phyloP scores from a whole-genome alignment of 768 basidiomycete genomes.

The Boletus speciosus region DNA sequence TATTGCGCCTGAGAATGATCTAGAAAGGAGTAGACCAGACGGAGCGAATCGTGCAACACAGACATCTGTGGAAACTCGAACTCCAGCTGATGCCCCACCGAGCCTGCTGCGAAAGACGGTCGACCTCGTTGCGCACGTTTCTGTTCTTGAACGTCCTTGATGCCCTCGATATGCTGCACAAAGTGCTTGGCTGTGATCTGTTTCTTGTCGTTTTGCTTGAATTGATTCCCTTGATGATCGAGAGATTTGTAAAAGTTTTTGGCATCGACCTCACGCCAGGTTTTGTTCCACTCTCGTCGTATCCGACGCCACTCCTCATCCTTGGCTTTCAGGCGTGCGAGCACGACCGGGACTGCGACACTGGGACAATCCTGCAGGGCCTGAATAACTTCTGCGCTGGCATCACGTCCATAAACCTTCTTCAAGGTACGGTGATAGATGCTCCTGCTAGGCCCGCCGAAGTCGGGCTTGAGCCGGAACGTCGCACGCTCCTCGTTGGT shows the following conservation, averaged over 20 bases:
- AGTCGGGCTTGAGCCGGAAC: slow-evolving; percentile 81
- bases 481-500: slow-evolving; percentile 74
- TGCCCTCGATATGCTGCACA: slow-evolving; percentile 70
- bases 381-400: slow-evolving; percentile 69
- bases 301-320: slow-evolving; percentile 97
- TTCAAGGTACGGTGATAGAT: slow-evolving; percentile 93
- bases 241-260: slow-evolving; percentile 98
- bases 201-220: slow-evolving; percentile 97
- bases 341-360: slow-evolving; percentile 88
- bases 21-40: slow-evolving; percentile 87
- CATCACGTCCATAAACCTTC: slow-evolving; percentile 87
- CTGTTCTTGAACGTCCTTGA: slow-evolving; percentile 57
- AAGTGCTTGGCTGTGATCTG: slow-evolving; percentile 81
- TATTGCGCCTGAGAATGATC: slow-evolving; percentile 81
- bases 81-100: slow-evolving; percentile 69
- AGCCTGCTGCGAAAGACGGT: slow-evolving; percentile 42
- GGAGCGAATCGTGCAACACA: slow-evolving; percentile 84
- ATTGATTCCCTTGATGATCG: slow-evolving; percentile 92
- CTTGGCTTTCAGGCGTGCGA: slow-evolving; percentile 84
- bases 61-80: slow-evolving; percentile 73
- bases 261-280: slow-evolving; percentile 94
- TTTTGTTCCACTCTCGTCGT: slow-evolving; percentile 92
- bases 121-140: slow-evolving; percentile 25
- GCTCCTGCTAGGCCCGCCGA: slow-evolving; percentile 83
- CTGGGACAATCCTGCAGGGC: slow-evolving; percentile 90